Evolutionary conservation across 75 land plant species (phyloP).

Genomic region (Picea glauca): DNA sequence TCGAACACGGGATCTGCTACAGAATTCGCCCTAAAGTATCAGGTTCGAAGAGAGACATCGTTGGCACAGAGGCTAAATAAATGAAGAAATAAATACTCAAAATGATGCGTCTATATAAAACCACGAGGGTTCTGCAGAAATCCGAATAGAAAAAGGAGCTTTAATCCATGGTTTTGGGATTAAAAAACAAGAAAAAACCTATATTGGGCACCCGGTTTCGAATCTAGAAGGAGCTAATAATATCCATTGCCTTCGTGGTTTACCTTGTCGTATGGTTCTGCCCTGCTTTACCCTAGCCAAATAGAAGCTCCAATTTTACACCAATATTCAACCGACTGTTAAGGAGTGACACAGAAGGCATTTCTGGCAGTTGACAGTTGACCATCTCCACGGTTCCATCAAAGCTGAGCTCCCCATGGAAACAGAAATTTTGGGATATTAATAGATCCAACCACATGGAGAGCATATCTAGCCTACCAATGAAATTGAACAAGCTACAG

Average conservation of each 20-base stretch:
- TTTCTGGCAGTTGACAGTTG: too few relatives aligned
- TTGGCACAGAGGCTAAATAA: constrained; percentile 14
- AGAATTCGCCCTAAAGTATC: constrained; percentile 32
- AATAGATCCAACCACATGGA: too few relatives aligned
- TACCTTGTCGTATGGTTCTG: constrained; percentile 49
- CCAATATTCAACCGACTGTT: too few relatives aligned
- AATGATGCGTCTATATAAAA: background rate
- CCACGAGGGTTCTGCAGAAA: background rate
- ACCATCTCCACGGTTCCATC: too few relatives aligned
- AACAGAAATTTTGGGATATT: too few relatives aligned
- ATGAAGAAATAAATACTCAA: background rate
- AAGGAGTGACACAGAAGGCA: too few relatives aligned
- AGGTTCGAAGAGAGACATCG: constrained; percentile 22
- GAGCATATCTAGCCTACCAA: too few relatives aligned
- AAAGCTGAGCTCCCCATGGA: too few relatives aligned
- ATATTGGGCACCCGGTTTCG: background rate
- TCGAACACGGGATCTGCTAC: constrained; percentile 27
- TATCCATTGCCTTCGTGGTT: constrained; percentile 24
- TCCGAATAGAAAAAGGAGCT: background rate
- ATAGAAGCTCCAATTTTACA: background rate
- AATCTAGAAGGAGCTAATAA: constrained; percentile 18
- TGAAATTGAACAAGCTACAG: too few relatives aligned
- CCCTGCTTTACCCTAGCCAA: constrained; percentile 71
- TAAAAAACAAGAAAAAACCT: constrained; percentile 10
- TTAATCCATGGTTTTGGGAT: constrained; percentile 37